phyloP scores from a whole-genome alignment of 2,329 filamentous ascomycete species.

The Diaporthe ampelina region DNA sequence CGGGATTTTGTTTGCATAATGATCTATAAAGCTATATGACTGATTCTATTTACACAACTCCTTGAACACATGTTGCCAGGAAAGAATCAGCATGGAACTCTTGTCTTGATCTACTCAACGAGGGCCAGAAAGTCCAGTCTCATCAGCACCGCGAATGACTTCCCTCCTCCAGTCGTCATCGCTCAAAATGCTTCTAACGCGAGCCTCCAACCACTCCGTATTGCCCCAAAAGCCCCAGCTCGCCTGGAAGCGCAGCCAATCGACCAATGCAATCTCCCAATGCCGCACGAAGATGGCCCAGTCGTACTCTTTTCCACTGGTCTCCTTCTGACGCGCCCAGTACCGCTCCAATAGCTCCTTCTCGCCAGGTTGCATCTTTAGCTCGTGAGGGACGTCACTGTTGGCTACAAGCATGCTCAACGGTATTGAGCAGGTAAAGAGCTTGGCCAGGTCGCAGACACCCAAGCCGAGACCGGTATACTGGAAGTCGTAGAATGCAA shows the following conservation, averaged over 20 bases:
- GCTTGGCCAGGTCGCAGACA: slow-evolving; percentile 75
- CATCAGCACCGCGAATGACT: neutral
- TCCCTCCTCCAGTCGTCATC: slow-evolving; percentile 54
- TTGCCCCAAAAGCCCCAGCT: slow-evolving; percentile 75
- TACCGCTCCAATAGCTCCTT: slow-evolving; percentile 66
- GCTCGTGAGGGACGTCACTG: slow-evolving; percentile 45
- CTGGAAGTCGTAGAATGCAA: slow-evolving; percentile 79
- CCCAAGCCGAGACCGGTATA: slow-evolving; percentile 76
- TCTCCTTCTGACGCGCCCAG: slow-evolving; percentile 52
- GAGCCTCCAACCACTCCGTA: slow-evolving; percentile 68
- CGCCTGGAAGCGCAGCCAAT: slow-evolving; percentile 75
- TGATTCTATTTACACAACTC: too few species aligned
- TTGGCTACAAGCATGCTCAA: slow-evolving; percentile 61
- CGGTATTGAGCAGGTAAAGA: slow-evolving; percentile 77
- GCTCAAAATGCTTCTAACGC: slow-evolving; percentile 63
- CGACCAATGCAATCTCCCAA: slow-evolving; percentile 77
- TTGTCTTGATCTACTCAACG: neutral
- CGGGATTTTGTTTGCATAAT: too few species aligned
- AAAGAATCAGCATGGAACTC: neutral
- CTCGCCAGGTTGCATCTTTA: slow-evolving; percentile 67
- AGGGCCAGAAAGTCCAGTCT: neutral
- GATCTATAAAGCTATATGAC: too few species aligned
- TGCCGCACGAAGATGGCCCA: slow-evolving; percentile 70
- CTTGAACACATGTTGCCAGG: too few species aligned
- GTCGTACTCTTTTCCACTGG: slow-evolving; percentile 58